Evolutionary conservation across 2,329 filamentous ascomycete species (phyloP).

Genomic region (Botrytis byssoidea): DNA sequence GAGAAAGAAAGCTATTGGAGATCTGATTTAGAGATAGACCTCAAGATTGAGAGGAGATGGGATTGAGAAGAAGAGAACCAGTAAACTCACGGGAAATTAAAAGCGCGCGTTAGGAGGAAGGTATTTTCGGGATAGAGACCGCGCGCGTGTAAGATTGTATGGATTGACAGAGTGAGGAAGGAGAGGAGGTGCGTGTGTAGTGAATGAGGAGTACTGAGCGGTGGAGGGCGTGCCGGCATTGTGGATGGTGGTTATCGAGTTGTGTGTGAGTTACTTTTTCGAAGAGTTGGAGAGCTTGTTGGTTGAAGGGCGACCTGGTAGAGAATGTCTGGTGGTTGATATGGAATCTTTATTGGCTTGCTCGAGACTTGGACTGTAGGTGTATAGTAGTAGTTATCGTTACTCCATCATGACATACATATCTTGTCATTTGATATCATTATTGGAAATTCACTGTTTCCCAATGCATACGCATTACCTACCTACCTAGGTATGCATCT

Average conservation of each 20-base stretch:
- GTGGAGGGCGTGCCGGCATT: conserved; percentile 22
- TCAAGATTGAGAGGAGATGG: background rate
- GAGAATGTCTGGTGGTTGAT: background rate
- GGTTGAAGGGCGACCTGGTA: background rate
- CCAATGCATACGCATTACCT: background rate
- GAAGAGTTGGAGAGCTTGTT: background rate
- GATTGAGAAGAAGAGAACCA: background rate
- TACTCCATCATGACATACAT: background rate
- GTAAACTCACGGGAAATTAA: conserved; percentile 56
- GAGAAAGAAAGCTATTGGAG: background rate
- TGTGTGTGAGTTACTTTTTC: too few relatives aligned
- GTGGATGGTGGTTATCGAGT: background rate
- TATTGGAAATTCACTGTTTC: background rate
- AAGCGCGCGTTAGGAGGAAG: conserved; percentile 66
- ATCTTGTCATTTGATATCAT: background rate
- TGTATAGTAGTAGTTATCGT: background rate
- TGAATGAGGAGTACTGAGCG: conserved; percentile 32
- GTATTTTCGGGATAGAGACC: conserved; percentile 62
- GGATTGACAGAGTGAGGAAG: conserved; percentile 67
- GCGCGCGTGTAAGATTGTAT: conserved; percentile 69
- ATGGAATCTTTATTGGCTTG: background rate
- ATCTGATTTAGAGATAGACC: background rate
- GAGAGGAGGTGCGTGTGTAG: conserved; percentile 58
- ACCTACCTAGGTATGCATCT: background rate
- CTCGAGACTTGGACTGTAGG: background rate